Conservation (phyloP, 306 rosid species). For the Alnus glutinosa region DNA sequence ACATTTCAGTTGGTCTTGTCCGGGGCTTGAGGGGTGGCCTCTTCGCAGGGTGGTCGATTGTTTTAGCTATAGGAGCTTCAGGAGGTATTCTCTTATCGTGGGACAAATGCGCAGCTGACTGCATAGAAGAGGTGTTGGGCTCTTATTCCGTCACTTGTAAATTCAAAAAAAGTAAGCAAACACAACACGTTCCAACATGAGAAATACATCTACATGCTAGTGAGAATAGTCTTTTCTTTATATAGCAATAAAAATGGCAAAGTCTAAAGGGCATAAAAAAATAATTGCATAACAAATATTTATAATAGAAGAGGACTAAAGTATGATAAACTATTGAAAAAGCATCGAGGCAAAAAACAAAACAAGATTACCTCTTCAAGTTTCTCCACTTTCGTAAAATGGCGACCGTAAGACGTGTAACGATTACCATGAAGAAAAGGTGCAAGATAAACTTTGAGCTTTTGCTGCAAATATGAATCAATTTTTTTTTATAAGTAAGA, state of each 20-base stretch:
- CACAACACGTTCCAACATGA: neutral
- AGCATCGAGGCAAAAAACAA: constrained; percentile 16
- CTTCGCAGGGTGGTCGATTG: too few relatives aligned
- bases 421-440: constrained; percentile 82
- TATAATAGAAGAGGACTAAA: constrained; percentile 2
- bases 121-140: too few relatives aligned
- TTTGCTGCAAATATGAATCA: constrained; percentile 55
- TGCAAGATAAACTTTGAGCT: constrained; percentile 70
- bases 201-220: neutral
- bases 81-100: too few relatives aligned
- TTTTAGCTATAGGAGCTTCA: too few relatives aligned
- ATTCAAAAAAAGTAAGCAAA: neutral
- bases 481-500: neutral
- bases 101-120: too few relatives aligned
- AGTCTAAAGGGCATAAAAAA: neutral
- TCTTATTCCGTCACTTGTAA: too few relatives aligned
- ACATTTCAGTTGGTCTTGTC: too few relatives aligned
- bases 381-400: constrained; percentile 82
- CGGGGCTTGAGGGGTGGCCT: too few relatives aligned
- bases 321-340: constrained; percentile 19
- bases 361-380: constrained; percentile 68
- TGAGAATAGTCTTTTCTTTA: neutral
- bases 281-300: neutral
- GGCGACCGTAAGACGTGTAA: constrained; percentile 92
- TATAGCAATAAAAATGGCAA: neutral